Evolutionary conservation across 352 stramenopile genomes (phyloP), one percentile per base, ranked within the genome.

Genomic region (Globisporangium carolinianum): DNA sequence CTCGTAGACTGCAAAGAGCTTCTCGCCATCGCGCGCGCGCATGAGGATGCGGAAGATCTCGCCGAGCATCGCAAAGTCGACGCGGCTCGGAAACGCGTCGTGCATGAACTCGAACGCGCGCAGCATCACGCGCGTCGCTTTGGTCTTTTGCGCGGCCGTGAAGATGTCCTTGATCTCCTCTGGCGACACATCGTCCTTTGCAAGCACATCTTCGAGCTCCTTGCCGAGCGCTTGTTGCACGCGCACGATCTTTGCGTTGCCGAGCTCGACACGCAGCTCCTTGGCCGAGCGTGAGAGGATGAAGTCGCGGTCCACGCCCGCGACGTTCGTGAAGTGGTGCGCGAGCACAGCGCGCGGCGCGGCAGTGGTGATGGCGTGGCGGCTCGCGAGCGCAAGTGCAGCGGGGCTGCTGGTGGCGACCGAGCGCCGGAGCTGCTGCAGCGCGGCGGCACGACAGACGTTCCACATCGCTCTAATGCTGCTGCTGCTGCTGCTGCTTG

Each of bases 31-130:
- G 46, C 66, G 53, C 38, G 72, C 72, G 50, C 68, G 70, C 47
- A 69, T 54, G 32, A 88, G 49, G 36, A 80, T 66, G 49, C 78
- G 78, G 51, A 83, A 88, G 2, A 86, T 49, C 46, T 86, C 75
- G 48, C 75, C 75, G 54, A 83, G 85, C 55, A 88, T 79, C 57
- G 73, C 51, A 66, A 86, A 85, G 54, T 76, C 67, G 37, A 88
- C 79, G 49, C 76, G 65, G 18, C 69, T 57, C 38, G 75, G 69
- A 46, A 66, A 82, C 6, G 72, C 75, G 9, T 61, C 18, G 9
- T 78, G 61, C 51, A 88, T 57, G 69, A 77, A 83, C 9, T 60
- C 49, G 43, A 83, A 84, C 38, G 72, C 65, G 54, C 73, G 57
- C 45, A 89, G 38, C 73, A 89, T 83, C 55, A 80, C 72, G 36